Evolutionary conservation across 495 filamentous ascomycete genomes (phyloP).

Genomic region (Immersiella caudata): DNA sequence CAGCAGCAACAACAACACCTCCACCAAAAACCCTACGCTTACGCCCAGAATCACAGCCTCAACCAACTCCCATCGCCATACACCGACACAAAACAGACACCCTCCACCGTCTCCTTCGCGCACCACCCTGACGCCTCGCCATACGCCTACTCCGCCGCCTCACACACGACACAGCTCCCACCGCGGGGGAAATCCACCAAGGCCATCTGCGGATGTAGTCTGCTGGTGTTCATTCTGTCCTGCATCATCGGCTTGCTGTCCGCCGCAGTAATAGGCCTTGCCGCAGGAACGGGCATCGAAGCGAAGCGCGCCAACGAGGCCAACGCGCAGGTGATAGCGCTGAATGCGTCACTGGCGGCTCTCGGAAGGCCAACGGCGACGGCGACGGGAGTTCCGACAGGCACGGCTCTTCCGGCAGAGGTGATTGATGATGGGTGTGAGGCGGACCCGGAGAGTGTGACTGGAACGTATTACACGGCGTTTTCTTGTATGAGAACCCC

Average conservation of each 20-base stretch:
- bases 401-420: constrained; percentile 26
- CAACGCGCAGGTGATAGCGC: constrained; percentile 30
- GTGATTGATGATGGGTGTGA: constrained; percentile 45
- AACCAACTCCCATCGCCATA: constrained; percentile 1
- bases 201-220: constrained; percentile 41
- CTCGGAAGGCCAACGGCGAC: constrained; percentile 7
- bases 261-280: constrained; percentile 47
- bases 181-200: constrained; percentile 6
- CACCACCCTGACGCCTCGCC: background rate
- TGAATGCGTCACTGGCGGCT: constrained; percentile 25
- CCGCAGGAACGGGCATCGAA: constrained; percentile 47
- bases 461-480: constrained; percentile 35
- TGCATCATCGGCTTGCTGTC: constrained; percentile 45
- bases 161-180: constrained; percentile 8
- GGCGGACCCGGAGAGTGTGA: constrained; percentile 32
- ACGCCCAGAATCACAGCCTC: background rate
- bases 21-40: constrained; percentile 6
- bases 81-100: constrained; percentile 10
- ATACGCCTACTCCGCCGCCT: constrained; percentile 13
- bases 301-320: constrained; percentile 44
- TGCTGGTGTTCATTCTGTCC: constrained; percentile 46
- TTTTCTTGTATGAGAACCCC: constrained; percentile 25
- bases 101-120: background rate
- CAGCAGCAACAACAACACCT: constrained; percentile 17
- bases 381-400: constrained; percentile 22